Percentiles rank a stretch among this genome's conserved stretches.
phyloP scores from a whole-genome alignment of 805 yeast species.

The Wickerhamiella siamensis region DNA sequence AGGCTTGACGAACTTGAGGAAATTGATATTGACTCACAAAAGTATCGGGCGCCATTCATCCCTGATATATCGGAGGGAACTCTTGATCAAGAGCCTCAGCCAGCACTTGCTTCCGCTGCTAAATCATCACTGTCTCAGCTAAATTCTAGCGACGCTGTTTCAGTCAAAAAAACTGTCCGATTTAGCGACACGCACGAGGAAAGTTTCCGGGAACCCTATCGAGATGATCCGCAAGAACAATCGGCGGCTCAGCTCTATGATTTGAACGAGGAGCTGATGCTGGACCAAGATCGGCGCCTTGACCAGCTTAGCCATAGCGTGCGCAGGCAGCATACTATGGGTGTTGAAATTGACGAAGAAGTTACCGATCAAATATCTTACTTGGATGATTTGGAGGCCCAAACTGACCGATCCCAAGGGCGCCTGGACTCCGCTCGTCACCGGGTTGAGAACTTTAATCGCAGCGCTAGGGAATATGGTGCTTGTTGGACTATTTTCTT shows the following conservation, averaged over 20 bases:
- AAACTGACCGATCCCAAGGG: constrained; percentile 24
- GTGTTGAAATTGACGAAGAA: constrained; percentile 28
- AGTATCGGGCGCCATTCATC: background rate
- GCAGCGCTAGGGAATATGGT: constrained; percentile 28
- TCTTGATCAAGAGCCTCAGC: background rate
- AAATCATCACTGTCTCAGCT: background rate
- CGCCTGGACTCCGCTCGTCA: constrained; percentile 24
- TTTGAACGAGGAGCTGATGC: constrained; percentile 17
- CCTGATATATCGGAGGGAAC: background rate
- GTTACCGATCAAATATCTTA: constrained; percentile 25
- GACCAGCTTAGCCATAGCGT: constrained; percentile 26
- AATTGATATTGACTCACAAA: background rate
- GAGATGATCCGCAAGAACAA: constrained; percentile 1
- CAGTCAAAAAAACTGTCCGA: background rate
- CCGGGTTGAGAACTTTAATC: constrained; percentile 25
- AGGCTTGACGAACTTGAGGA: background rate
- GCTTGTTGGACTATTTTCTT: constrained; percentile 24
- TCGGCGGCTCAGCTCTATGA: constrained; percentile 8
- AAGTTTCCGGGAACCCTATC: constrained; percentile 4
- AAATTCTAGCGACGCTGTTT: background rate
- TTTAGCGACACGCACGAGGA: constrained; percentile 4
- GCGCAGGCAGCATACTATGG: constrained; percentile 26
- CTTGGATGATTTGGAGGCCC: constrained; percentile 27
- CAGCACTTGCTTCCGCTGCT: background rate
- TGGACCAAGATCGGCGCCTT: constrained; percentile 28